Percentiles rank a stretch among this genome's conserved stretches.
Evolutionary conservation across 768 basidiomycete genomes (phyloP).

Genomic region (Rhizopogon salebrosus): DNA sequence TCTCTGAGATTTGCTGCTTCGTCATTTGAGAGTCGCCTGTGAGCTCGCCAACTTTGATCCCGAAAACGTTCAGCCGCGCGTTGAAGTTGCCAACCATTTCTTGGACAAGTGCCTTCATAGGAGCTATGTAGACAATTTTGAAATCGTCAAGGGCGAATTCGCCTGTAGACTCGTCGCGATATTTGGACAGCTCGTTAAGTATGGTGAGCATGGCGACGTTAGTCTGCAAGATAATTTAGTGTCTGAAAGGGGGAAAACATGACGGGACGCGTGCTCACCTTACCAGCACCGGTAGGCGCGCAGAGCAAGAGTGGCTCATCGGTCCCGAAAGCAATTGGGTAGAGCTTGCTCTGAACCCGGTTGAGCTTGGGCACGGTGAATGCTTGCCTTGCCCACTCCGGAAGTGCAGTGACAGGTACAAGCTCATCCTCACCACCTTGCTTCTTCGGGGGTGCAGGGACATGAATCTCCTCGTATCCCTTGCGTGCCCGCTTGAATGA

Average conservation of each 20-base stretch:
- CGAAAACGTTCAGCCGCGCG: conserved; percentile 61
- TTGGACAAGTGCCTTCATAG: conserved; percentile 99
- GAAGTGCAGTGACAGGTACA: conserved; percentile 68
- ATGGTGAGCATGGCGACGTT: conserved; percentile 97
- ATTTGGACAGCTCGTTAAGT: conserved; percentile 84
- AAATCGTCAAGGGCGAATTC: conserved; percentile 81
- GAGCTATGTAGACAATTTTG: conserved; percentile 97
- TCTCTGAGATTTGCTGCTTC: conserved; percentile 93
- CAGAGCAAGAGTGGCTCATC: conserved; percentile 95
- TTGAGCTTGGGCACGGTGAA: conserved; percentile 83
- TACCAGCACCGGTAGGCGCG: conserved; percentile 97
- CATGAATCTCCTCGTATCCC: conserved; percentile 97
- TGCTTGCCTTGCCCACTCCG: conserved; percentile 82
- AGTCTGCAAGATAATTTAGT: conserved; percentile 50
- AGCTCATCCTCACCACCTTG: conserved; percentile 57
- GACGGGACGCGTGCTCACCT: conserved; percentile 50
- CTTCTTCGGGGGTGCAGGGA: conserved; percentile 86
- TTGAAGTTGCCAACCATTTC: conserved; percentile 98
- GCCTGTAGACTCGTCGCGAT: conserved; percentile 78
- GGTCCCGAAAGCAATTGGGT: conserved; percentile 87
- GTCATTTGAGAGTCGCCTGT: conserved; percentile 98
- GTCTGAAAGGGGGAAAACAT: neutral
- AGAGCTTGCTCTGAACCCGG: conserved; percentile 89
- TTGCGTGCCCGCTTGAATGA: conserved; percentile 96
- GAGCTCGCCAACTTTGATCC: conserved; percentile 88